phyloP scores from a whole-genome alignment of 768 basidiomycete species.

The Fomitopsis pulvina region DNA sequence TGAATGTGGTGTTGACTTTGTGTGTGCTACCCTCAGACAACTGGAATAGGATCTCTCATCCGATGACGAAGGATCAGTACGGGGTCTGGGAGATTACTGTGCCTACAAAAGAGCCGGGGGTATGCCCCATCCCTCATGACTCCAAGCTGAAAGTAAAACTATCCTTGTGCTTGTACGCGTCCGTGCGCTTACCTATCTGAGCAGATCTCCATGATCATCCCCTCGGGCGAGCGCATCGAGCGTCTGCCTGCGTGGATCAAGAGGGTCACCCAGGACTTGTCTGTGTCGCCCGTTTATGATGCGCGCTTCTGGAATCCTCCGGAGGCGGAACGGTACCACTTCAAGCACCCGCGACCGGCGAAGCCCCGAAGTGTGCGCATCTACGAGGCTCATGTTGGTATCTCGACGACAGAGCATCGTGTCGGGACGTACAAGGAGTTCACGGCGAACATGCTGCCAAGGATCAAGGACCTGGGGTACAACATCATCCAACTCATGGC shows the following conservation, averaged over 20 bases:
- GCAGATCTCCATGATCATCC: slow-evolving; percentile 92
- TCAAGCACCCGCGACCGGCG: slow-evolving; percentile 71
- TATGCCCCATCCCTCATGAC: slow-evolving; percentile 87
- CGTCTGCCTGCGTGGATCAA: slow-evolving; percentile 91
- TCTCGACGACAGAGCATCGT: slow-evolving; percentile 79
- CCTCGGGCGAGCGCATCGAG: slow-evolving; percentile 76
- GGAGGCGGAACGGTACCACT: slow-evolving; percentile 58
- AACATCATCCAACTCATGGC: slow-evolving; percentile 99
- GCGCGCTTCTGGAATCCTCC: slow-evolving; percentile 99
- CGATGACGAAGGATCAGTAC: slow-evolving; percentile 77
- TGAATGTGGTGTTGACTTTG: slow-evolving; percentile 1
- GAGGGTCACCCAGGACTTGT: slow-evolving; percentile 91
- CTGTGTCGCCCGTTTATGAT: slow-evolving; percentile 87
- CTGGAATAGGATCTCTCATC: slow-evolving; percentile 83
- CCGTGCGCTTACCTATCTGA: neutral
- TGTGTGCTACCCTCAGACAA: slow-evolving; percentile 50
- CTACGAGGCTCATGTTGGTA: slow-evolving; percentile 98
- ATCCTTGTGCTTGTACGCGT: slow-evolving; percentile 1
- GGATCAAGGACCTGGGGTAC: slow-evolving; percentile 90
- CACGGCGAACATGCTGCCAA: slow-evolving; percentile 71
- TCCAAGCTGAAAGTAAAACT: slow-evolving; percentile 80
- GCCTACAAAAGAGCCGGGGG: slow-evolving; percentile 58
- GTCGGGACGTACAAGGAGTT: slow-evolving; percentile 98
- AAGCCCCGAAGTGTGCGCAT: slow-evolving; percentile 67
- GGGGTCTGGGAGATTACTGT: slow-evolving; percentile 88